Conservation (phyloP, 768 basidiomycete species). For the Pleurotus salmoneostramineus region DNA sequence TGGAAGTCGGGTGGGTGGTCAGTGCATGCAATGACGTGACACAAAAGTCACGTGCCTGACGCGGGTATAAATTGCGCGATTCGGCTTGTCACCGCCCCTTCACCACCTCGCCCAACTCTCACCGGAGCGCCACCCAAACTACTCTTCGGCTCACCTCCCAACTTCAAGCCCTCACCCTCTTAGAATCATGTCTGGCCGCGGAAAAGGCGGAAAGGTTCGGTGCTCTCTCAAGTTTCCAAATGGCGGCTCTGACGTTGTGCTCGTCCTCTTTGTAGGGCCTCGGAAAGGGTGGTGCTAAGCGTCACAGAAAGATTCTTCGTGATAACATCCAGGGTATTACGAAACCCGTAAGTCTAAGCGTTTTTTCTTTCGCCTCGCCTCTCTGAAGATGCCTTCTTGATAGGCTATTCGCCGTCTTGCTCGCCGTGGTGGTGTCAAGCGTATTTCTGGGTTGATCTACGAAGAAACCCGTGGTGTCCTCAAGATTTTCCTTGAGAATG, state of each 20-base stretch:
- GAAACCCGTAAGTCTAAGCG: slow-evolving; percentile 7
- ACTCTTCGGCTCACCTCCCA: not conserved
- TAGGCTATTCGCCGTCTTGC: slow-evolving; percentile 76
- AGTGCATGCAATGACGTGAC: too few species aligned
- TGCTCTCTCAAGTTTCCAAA: not conserved
- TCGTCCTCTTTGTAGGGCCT: slow-evolving; percentile 45
- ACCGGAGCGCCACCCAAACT: too few species aligned
- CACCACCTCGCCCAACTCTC: too few species aligned
- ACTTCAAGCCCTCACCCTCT: not conserved
- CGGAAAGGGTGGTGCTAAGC: slow-evolving; percentile 78
- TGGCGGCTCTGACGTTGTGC: not conserved
- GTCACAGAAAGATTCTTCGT: slow-evolving; percentile 77
- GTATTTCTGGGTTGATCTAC: slow-evolving; percentile 73
- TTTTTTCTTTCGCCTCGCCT: not conserved
- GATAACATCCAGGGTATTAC: slow-evolving; percentile 73
- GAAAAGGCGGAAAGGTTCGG: slow-evolving; percentile 71
- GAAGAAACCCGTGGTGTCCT: slow-evolving; percentile 81
- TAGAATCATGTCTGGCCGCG: slow-evolving; percentile 68
- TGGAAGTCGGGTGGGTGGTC: too few species aligned
- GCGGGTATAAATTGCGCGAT: too few species aligned
- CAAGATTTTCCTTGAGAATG: slow-evolving; percentile 67
- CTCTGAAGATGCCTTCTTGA: slow-evolving; percentile 41
- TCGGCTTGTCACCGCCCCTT: too few species aligned
- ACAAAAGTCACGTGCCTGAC: too few species aligned
- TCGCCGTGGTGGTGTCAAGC: slow-evolving; percentile 82